Evolutionary conservation across 139 green algal species (phyloP).

Genomic region (Chlamydomonas schloesseri): DNA sequence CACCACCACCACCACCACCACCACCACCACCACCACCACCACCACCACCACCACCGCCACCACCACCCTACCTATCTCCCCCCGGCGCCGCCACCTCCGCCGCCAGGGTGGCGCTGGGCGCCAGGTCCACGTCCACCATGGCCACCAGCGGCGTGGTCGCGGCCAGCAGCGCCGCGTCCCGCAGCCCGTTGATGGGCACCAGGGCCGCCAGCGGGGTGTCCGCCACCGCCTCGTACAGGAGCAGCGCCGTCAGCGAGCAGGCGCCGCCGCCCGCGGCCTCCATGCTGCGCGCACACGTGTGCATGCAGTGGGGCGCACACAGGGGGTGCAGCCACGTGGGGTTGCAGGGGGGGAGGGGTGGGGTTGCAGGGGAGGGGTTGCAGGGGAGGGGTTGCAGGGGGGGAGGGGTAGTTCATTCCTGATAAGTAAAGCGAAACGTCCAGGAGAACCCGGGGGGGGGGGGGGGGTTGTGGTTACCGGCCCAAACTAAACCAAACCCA

Average conservation of each 20-base stretch:
- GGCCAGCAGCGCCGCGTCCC: constrained; percentile 63
- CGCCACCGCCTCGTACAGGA: constrained; percentile 59
- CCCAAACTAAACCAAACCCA: too few relatives aligned
- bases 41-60: background rate
- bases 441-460: too few relatives aligned
- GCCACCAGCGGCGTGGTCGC: constrained; percentile 52
- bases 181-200: constrained; percentile 68
- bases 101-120: constrained; percentile 37
- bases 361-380: background rate
- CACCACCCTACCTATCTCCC: background rate
- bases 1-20: background rate
- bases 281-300: constrained; percentile 28
- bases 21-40: background rate
- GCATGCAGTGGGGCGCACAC: too few relatives aligned
- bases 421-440: too few relatives aligned
- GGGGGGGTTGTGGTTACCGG: too few relatives aligned
- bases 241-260: constrained; percentile 55
- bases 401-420: too few relatives aligned
- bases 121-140: constrained; percentile 68
- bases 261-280: background rate
- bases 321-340: too few relatives aligned
- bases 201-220: constrained; percentile 53
- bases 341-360: background rate
- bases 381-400: background rate
- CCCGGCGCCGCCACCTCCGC: background rate